These are phyloP conservation scores for Podaxis sp. DNA, from an alignment of 768 basidiomycete species.

Conservation along the genomic window DNA sequence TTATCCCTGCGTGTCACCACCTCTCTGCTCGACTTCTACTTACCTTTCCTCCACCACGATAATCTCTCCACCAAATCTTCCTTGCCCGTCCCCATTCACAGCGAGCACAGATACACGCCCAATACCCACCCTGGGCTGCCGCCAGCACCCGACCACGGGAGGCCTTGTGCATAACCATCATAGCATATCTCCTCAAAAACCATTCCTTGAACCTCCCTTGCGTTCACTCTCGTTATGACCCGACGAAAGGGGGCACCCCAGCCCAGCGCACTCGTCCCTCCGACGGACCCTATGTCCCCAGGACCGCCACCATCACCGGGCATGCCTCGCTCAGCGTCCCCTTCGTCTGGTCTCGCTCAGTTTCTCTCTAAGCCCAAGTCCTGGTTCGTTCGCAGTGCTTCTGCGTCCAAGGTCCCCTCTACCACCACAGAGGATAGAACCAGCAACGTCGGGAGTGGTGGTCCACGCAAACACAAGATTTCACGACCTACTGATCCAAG, in stretches of 20 bases:
- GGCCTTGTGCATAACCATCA: neutral
- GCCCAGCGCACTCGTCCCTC: constrained; percentile 17
- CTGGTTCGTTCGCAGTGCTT: constrained; percentile 66
- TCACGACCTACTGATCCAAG: constrained; percentile 81
- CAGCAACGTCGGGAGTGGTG: constrained; percentile 31
- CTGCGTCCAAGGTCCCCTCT: constrained; percentile 42
- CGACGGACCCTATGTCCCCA: constrained; percentile 19
- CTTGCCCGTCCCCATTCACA: constrained; percentile 24
- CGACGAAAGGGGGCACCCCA: constrained; percentile 33
- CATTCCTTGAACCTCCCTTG: neutral
- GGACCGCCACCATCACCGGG: constrained; percentile 25
- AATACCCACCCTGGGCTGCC: neutral
- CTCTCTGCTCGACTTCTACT: neutral
- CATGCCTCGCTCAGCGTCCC: constrained; percentile 58
- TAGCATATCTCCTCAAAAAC: neutral
- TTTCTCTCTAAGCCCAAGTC: constrained; percentile 64
- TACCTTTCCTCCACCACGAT: neutral
- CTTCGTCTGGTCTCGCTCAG: constrained; percentile 58
- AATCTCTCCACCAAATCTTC: neutral
- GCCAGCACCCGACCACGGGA: neutral
- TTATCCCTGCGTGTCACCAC: constrained; percentile 30
- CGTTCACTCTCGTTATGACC: constrained; percentile 1
- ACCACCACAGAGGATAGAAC: constrained; percentile 41
- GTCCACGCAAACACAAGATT: constrained; percentile 66
- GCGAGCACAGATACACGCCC: neutral